phyloP scores from a whole-genome alignment of 345 rosid genomes.

The Hibiscus trionum region DNA sequence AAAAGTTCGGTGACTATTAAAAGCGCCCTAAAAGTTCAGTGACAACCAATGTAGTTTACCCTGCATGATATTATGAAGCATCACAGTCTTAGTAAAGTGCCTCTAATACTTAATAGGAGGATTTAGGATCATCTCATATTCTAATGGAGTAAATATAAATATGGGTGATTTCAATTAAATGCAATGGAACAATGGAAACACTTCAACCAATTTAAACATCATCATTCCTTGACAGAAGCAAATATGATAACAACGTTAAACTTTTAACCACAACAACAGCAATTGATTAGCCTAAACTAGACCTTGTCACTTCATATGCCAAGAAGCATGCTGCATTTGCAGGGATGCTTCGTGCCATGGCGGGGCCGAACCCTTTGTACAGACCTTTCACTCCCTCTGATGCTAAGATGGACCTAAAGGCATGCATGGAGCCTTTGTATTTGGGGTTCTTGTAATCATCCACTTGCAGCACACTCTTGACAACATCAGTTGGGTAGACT shows the following conservation, averaged over 20 bases:
- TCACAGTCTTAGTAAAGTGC: no score
- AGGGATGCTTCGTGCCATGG: conserved; percentile 92
- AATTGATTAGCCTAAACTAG: conserved; percentile 59
- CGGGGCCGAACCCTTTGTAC: conserved; percentile 94
- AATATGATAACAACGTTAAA: conserved; percentile 4
- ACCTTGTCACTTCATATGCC: conserved; percentile 81
- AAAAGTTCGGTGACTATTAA: no score
- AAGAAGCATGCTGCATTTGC: conserved; percentile 99
- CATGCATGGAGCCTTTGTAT: conserved; percentile 50
- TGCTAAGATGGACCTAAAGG: conserved; percentile 62
- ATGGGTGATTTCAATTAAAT: not conserved
- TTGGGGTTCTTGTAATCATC: conserved; percentile 45
- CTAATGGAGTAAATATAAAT: not conserved
- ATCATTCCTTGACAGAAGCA: conserved; percentile 9
- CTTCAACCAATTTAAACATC: not conserved
- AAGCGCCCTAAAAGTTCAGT: no score
- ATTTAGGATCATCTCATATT: no score
- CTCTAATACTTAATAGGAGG: no score
- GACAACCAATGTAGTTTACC: no score
- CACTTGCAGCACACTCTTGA: conserved; percentile 92
- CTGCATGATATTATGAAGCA: no score
- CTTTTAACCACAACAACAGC: not conserved
- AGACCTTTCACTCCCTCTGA: conserved; percentile 86
- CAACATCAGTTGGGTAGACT: conserved; percentile 93
- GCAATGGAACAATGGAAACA: not conserved